These are phyloP conservation scores for Boletus austroedulis DNA, from an alignment of 1,284 basidiomycete genomes.

Conservation along the genomic window DNA sequence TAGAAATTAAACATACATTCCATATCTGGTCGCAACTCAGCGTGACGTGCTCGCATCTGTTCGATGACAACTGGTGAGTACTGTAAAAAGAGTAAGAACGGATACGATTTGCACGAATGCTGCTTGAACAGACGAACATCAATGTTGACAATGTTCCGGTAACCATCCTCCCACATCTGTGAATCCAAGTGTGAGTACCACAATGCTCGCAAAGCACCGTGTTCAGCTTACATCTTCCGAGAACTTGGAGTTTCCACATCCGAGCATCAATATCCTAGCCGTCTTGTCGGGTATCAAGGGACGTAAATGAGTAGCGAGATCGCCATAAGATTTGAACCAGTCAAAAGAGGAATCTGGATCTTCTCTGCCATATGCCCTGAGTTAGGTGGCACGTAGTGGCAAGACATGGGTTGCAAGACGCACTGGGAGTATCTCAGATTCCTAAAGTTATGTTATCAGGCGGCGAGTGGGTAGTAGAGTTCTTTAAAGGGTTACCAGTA, in stretches of 20 bases:
- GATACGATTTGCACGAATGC: neutral
- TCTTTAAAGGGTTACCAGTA: slow-evolving; percentile 28
- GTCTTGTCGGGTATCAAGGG: slow-evolving; percentile 63
- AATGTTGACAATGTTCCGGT: slow-evolving; percentile 78
- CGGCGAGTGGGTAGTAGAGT: neutral
- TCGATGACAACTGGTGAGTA: slow-evolving; percentile 81
- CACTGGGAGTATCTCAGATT: slow-evolving; percentile 30
- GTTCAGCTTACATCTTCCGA: slow-evolving; percentile 60
- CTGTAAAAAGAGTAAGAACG: slow-evolving; percentile 40
- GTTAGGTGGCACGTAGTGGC: neutral
- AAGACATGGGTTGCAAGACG: slow-evolving; percentile 5
- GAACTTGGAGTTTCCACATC: slow-evolving; percentile 85
- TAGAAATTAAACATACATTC: slow-evolving; percentile 51
- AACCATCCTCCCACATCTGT: slow-evolving; percentile 91
- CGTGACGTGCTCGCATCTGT: slow-evolving; percentile 71
- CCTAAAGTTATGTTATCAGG: slow-evolving; percentile 15
- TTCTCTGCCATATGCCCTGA: slow-evolving; percentile 50
- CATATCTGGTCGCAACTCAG: slow-evolving; percentile 62
- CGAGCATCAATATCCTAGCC: slow-evolving; percentile 79
- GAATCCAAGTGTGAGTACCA: neutral
- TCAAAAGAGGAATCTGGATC: slow-evolving; percentile 69
- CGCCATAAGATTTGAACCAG: slow-evolving; percentile 80
- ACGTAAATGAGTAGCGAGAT: slow-evolving; percentile 59
- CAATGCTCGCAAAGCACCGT: neutral
- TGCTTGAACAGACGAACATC: slow-evolving; percentile 53